phyloP scores from a whole-genome alignment of 345 rosid genomes.

The Pugionium cornutum region DNA sequence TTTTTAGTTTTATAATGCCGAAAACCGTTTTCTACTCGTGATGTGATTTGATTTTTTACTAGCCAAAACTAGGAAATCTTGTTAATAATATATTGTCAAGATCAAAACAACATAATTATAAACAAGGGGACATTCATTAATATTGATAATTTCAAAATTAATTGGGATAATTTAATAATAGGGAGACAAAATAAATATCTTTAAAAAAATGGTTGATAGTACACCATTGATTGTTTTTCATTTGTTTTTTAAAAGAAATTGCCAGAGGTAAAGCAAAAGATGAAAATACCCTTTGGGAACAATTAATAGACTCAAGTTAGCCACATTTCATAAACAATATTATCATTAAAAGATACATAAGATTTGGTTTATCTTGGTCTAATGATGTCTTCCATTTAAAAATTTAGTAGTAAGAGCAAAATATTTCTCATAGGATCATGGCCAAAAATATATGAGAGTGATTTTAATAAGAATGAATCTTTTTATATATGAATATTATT shows the following conservation, averaged over 20 bases:
- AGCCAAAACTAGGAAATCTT: too few species aligned
- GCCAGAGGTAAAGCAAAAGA: conserved; percentile 30
- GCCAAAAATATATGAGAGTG: too few species aligned
- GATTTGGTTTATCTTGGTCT: conserved; percentile 6
- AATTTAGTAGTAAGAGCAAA: too few species aligned
- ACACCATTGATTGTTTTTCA: not conserved
- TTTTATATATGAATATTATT: too few species aligned
- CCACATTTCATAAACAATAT: conserved; percentile 18
- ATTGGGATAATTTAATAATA: not conserved
- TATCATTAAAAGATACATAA: conserved; percentile 12
- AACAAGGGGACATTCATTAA: not conserved
- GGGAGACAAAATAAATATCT: not conserved
- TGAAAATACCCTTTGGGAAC: conserved; percentile 24
- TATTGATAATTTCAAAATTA: too few species aligned
- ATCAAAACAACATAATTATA: not conserved
- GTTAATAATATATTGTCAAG: too few species aligned
- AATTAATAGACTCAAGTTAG: conserved; percentile 18
- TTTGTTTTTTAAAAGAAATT: not conserved
- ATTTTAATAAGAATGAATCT: too few species aligned
- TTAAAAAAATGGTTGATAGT: not conserved
- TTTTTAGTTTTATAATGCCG: too few species aligned
- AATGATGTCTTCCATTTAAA: not conserved
- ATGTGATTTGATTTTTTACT: too few species aligned
- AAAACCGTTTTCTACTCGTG: too few species aligned
- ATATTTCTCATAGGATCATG: too few species aligned